These are phyloP conservation scores for Lyophyllum decastes DNA, from an alignment of 768 basidiomycete species.

Conservation along the genomic window DNA sequence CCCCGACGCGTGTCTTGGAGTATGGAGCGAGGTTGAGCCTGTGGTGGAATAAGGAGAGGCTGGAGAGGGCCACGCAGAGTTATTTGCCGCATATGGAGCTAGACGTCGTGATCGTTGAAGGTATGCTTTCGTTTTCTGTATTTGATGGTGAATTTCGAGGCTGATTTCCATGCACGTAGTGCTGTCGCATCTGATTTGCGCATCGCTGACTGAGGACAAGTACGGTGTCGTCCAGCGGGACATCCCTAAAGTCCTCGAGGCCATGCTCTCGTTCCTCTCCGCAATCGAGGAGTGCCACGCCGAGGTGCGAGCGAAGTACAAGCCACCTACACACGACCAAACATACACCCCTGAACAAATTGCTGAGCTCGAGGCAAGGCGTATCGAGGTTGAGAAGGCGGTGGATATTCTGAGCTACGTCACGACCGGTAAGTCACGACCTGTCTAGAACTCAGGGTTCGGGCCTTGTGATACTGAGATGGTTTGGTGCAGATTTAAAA, in stretches of 20 bases:
- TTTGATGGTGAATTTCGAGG: not conserved
- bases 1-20: slow-evolving; percentile 2
- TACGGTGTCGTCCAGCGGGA: slow-evolving; percentile 87
- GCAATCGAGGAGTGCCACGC: slow-evolving; percentile 67
- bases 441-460: not conserved
- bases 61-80: slow-evolving; percentile 52
- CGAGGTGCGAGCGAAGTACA: slow-evolving; percentile 47
- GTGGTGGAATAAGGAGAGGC: slow-evolving; percentile 64
- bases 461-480: not conserved
- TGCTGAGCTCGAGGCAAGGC: slow-evolving; percentile 35
- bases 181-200: slow-evolving; percentile 65
- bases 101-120: slow-evolving; percentile 62
- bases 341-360: slow-evolving; percentile 34
- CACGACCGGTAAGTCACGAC: slow-evolving; percentile 53
- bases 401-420: slow-evolving; percentile 54
- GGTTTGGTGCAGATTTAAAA: slow-evolving; percentile 51
- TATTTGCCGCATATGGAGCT: slow-evolving; percentile 62
- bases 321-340: slow-evolving; percentile 37
- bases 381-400: slow-evolving; percentile 56
- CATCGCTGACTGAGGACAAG: slow-evolving; percentile 77
- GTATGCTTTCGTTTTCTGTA: slow-evolving; percentile 32
- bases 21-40: not conserved
- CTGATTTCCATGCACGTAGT: slow-evolving; percentile 37
- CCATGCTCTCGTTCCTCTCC: slow-evolving; percentile 63
- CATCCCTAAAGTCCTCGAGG: slow-evolving; percentile 80